These are phyloP conservation scores for Tolypocladium cylindrosporum DNA, from an alignment of 2,329 filamentous ascomycete genomes.

Conservation along the genomic window DNA sequence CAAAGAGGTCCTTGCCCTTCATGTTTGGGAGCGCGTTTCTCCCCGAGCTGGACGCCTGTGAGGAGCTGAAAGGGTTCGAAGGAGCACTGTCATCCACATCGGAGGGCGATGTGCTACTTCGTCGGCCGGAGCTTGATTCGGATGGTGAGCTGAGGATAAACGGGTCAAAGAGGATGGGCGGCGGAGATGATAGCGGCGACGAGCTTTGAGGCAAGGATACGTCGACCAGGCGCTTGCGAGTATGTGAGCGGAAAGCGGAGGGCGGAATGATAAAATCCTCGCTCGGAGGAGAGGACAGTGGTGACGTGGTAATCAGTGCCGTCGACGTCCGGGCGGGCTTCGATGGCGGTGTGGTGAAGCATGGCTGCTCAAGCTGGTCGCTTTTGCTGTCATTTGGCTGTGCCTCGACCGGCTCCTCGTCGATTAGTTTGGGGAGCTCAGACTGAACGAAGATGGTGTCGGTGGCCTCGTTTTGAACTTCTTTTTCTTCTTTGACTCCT, in stretches of 20 bases:
- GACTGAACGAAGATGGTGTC: constrained; percentile 6
- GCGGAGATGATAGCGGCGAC: constrained; percentile 48
- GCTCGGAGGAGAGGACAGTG: constrained; percentile 26
- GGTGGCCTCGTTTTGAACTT: constrained; percentile 8
- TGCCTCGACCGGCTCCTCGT: neutral
- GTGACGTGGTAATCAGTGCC: constrained; percentile 19
- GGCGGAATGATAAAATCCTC: constrained; percentile 18
- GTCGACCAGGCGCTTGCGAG: constrained; percentile 11
- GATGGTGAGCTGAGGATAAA: constrained; percentile 29
- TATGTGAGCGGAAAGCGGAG: constrained; percentile 12
- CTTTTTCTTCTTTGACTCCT: constrained; percentile 11
- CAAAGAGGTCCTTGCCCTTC: constrained; percentile 63
- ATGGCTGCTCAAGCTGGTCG: constrained; percentile 1
- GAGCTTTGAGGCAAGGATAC: constrained; percentile 26
- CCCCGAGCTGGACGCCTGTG: constrained; percentile 24
- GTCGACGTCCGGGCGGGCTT: constrained; percentile 6
- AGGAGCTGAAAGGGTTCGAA: constrained; percentile 26
- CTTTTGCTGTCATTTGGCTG: neutral
- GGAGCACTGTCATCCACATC: constrained; percentile 34
- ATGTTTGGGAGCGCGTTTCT: constrained; percentile 43
- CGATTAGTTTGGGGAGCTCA: neutral
- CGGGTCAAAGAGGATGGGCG: constrained; percentile 41
- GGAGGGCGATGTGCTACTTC: constrained; percentile 29
- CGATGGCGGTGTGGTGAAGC: constrained; percentile 7
- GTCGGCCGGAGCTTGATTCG: constrained; percentile 22